Base-by-base conservation (phyloP, 2,329 filamentous ascomycete species). In the Fusarium incarnatum region DNA sequence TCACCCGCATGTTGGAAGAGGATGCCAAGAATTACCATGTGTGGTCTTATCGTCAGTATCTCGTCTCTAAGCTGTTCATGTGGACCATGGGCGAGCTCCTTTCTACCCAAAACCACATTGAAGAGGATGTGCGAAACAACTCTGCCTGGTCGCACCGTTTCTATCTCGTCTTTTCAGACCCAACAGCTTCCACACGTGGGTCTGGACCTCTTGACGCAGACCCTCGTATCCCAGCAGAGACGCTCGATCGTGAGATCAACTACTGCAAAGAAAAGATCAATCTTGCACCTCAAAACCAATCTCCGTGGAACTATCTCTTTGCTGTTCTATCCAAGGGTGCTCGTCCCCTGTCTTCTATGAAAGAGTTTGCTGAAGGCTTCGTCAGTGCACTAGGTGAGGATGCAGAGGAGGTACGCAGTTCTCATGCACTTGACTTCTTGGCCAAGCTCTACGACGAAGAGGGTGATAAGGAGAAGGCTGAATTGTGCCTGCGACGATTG, bases 11-110 rank as follows among this genome's bases (percentile, higher is more conserved):
- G 88, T 90, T 99, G 57, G 87, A 86, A 42, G 87, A 92, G 73
- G 96, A 99, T 79, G 89, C 92, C 52, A 99, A 99, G 83, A 99
- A 99, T 83, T 98, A 99, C 79, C 96, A 99, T 79, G 96, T 98
- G 49, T 99, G 96, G 96, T 94, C 91, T 58, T 99, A 98, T 83
- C 87, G 96, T 62, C 94, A 97, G 79, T 89, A 88, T 76, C 80
- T 91, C 22, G 87, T 90, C 42, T 82, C 83, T 54, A 89, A 88
- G 76, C 81, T 92, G 85, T 91, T 89, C 78, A 91, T 82, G 84
- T 97, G 80, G 86, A 88, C 71, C 83, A 89, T 92, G 79, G 84
- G 85, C 49, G 90, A 99, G 84, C 83, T 97, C 22, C 80, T 84
- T 54, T 89, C 91, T 64, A 88, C 93, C 34, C 91, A 96, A 77